Conservation (phyloP, 2,329 filamentous ascomycete genomes). For the Cordyceps fumosorosea region DNA sequence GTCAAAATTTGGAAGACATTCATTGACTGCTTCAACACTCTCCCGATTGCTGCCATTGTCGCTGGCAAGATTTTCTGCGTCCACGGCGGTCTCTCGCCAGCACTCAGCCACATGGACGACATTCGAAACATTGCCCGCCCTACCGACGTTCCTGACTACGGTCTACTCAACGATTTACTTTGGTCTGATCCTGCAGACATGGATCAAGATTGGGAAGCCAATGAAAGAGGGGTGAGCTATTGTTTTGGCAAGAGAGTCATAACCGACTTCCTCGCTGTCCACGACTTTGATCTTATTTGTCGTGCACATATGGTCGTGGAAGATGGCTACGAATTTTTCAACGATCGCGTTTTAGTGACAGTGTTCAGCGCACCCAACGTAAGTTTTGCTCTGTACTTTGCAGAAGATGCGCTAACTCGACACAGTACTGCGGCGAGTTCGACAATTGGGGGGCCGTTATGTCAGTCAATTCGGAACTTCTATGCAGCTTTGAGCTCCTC, state of each 20-base stretch:
- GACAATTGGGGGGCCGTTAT: constrained; percentile 99
- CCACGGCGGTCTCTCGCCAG: constrained; percentile 88
- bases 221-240: constrained; percentile 94
- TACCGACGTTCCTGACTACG: constrained; percentile 96
- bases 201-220: constrained; percentile 96
- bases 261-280: constrained; percentile 85
- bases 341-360: constrained; percentile 87
- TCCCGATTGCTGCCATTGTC: constrained; percentile 94
- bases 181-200: constrained; percentile 99
- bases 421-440: constrained; percentile 93
- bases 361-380: constrained; percentile 97
- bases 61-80: constrained; percentile 98
- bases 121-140: constrained; percentile 93
- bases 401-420: constrained; percentile 22
- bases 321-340: constrained; percentile 98
- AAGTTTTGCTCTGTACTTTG: constrained; percentile 34
- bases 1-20: constrained; percentile 99
- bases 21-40: constrained; percentile 90
- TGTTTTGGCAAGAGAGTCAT: constrained; percentile 99
- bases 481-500: constrained; percentile 94
- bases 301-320: constrained; percentile 99
- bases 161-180: constrained; percentile 85
- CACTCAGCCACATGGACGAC: constrained; percentile 93
- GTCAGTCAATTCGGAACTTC: constrained; percentile 87
- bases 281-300: constrained; percentile 96